Conservation (phyloP, 176 grass and related monocot species). For the Eragrostis nindensis region DNA sequence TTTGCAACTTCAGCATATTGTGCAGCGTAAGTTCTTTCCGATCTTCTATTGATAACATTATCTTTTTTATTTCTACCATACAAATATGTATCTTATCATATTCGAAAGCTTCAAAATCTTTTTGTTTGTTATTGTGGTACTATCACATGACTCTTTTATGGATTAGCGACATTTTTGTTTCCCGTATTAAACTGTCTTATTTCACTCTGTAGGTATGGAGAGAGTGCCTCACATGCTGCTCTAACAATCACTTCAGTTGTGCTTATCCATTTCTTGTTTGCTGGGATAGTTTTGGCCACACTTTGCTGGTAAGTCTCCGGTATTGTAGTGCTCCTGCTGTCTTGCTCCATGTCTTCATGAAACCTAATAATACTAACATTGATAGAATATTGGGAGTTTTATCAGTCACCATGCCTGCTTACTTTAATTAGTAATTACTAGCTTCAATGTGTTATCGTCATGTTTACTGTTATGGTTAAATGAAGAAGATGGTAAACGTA, state of each 20-base stretch:
- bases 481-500: background rate
- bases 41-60: background rate
- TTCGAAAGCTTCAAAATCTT: background rate
- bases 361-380: background rate
- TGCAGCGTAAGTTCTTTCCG: conserved; percentile 74
- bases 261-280: conserved; percentile 84
- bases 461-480: background rate
- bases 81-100: background rate
- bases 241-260: conserved; percentile 81
- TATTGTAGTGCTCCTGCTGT: background rate
- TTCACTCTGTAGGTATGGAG: conserved; percentile 71
- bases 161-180: background rate
- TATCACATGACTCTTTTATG: background rate
- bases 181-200: background rate
- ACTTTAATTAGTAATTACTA: background rate
- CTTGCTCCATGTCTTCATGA: conserved; percentile 9
- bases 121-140: background rate
- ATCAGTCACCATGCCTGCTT: background rate
- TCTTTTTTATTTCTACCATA: conserved; percentile 14
- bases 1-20: conserved; percentile 93
- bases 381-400: background rate
- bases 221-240: conserved; percentile 68
- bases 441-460: conserved; percentile 8
- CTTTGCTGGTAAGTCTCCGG: conserved; percentile 78
- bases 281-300: conserved; percentile 83